phyloP scores from a whole-genome alignment of 176 grass and related monocot species.

The Typha latifolia region DNA sequence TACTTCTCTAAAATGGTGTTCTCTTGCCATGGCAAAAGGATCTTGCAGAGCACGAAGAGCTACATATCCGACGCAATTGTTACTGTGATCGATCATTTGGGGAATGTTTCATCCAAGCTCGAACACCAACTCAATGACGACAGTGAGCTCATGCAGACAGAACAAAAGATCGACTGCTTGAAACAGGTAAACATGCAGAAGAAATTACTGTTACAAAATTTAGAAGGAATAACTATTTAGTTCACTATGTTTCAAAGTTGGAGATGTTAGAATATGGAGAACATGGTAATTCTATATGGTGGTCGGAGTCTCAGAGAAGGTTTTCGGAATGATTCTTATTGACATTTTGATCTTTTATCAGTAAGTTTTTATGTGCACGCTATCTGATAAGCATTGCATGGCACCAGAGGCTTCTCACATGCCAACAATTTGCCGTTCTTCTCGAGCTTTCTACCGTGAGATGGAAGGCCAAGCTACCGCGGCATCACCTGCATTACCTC shows the following conservation, averaged over 20 bases:
- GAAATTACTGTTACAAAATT: no score
- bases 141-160: slow-evolving; percentile 35
- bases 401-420: slow-evolving; percentile 72
- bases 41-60: slow-evolving; percentile 64
- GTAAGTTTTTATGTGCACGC: neutral
- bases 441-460: slow-evolving; percentile 34
- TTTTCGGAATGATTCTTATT: neutral
- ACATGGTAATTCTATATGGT: no score
- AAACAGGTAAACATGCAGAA: slow-evolving; percentile 37
- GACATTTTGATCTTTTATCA: neutral
- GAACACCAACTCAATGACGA: slow-evolving; percentile 45
- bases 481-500: slow-evolving; percentile 57
- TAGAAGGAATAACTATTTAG: no score
- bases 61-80: slow-evolving; percentile 77
- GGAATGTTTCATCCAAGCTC: slow-evolving; percentile 79
- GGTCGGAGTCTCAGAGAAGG: neutral
- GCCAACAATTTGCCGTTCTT: slow-evolving; percentile 56
- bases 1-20: neutral
- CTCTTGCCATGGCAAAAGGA: slow-evolving; percentile 13
- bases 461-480: slow-evolving; percentile 25
- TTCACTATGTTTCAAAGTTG: no score
- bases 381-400: neutral
- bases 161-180: slow-evolving; percentile 56
- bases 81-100: slow-evolving; percentile 77
- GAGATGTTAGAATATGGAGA: no score